phyloP scores from a whole-genome alignment of 345 rosid genomes.

The Cardamine chenopodiifolia region DNA sequence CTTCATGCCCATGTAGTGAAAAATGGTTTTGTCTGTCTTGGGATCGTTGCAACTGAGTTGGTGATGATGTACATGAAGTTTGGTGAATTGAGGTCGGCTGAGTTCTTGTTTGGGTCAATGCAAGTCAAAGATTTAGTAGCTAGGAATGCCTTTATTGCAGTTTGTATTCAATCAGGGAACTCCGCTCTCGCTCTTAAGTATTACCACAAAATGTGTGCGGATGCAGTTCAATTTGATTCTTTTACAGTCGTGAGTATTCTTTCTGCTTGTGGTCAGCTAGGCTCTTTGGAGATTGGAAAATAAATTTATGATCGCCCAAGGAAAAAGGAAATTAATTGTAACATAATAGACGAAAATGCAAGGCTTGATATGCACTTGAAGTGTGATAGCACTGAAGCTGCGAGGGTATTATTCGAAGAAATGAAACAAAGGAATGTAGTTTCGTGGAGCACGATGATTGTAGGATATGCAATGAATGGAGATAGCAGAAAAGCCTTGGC shows the following conservation, averaged over 20 bases:
- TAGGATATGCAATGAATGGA: constrained; percentile 56
- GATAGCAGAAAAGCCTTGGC: constrained; percentile 50
- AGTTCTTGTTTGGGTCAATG: constrained; percentile 55
- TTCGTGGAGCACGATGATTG: constrained; percentile 57
- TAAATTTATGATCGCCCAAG: constrained; percentile 40
- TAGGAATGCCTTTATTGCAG: constrained; percentile 56
- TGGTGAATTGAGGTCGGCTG: constrained; percentile 46
- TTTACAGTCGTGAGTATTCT: constrained; percentile 51
- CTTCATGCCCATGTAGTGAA: constrained; percentile 49
- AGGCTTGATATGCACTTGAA: constrained; percentile 56
- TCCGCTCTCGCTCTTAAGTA: constrained; percentile 46
- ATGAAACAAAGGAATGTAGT: constrained; percentile 51
- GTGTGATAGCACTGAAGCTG: constrained; percentile 49
- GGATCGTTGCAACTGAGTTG: constrained; percentile 53
- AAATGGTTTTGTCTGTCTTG: constrained; percentile 48
- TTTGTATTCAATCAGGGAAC: constrained; percentile 47
- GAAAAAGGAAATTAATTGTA: constrained; percentile 42
- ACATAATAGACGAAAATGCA: constrained; percentile 51
- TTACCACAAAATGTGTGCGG: constrained; percentile 43
- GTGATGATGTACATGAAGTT: constrained; percentile 51
- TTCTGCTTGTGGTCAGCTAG: constrained; percentile 56
- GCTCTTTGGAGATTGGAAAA: constrained; percentile 51
- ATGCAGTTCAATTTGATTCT: constrained; percentile 45
- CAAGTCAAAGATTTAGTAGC: constrained; percentile 56
- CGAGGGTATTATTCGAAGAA: constrained; percentile 39